phyloP scores from a whole-genome alignment of 805 yeast genomes.

The Pichia gijzeniarum region DNA sequence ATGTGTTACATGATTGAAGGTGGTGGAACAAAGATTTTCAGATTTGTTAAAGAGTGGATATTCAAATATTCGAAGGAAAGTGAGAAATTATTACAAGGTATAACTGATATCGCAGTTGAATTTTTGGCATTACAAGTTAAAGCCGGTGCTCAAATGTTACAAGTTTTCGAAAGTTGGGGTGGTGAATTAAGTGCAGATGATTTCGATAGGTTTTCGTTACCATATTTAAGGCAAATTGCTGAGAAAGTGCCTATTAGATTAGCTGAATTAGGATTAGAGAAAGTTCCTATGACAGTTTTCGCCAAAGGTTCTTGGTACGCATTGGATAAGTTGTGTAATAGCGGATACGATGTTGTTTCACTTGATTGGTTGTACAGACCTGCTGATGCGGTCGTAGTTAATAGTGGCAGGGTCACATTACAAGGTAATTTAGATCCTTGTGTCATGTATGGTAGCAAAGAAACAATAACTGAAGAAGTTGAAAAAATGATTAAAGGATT shows the following conservation, averaged over 20 bases:
- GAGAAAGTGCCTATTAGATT: slow-evolving; percentile 62
- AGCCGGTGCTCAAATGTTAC: slow-evolving; percentile 98
- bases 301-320: slow-evolving; percentile 99
- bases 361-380: slow-evolving; percentile 91
- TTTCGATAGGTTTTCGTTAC: slow-evolving; percentile 81
- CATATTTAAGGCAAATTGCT: slow-evolving; percentile 76
- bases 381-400: slow-evolving; percentile 69
- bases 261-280: slow-evolving; percentile 65
- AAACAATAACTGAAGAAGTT: slow-evolving; percentile 71
- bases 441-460: slow-evolving; percentile 83
- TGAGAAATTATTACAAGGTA: slow-evolving; percentile 63
- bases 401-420: slow-evolving; percentile 69
- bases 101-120: slow-evolving; percentile 85
- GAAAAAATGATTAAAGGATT: slow-evolving; percentile 85
- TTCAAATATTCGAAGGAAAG: slow-evolving; percentile 71
- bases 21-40: slow-evolving; percentile 86
- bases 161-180: slow-evolving; percentile 97
- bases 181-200: slow-evolving; percentile 92
- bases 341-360: slow-evolving; percentile 84
- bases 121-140: slow-evolving; percentile 89
- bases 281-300: slow-evolving; percentile 81
- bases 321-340: slow-evolving; percentile 69
- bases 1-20: slow-evolving; percentile 98
- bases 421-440: slow-evolving; percentile 98
- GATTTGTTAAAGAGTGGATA: slow-evolving; percentile 90